Evolutionary conservation across 805 yeast genomes (phyloP), one percentile per base, ranked within the genome.

Genomic region (Torulaspora franciscae): DNA sequence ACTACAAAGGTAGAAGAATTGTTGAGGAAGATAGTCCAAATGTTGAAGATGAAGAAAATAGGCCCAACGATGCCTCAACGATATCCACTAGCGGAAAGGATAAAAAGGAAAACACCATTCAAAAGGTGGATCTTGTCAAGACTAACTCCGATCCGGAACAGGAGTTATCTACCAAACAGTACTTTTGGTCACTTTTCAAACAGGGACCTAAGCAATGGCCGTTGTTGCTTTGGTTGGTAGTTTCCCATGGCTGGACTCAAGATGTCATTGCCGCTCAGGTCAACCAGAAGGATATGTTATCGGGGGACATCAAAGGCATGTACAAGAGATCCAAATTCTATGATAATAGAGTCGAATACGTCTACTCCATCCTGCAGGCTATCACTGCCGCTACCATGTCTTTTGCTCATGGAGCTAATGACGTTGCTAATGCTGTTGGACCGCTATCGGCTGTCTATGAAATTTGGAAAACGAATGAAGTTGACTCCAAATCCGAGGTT

Each of bases 351-450:
- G 69, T 80, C 46, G 91, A 83, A 66, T 80, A 74, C 62, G 64
- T 83, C 51, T 83, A 76, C 62, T 77, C 90, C 3, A 68, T 82
- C 50, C 68, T 82, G 43, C 91, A 83, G 66, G 81, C 79, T 42
- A 65, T 83, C 50, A 83, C 90, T 33, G 90, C 91, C 11, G 75
- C 80, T 54, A 83, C 88, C 40, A 82, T 83, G 83, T 83, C 90
- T 1, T 82, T 84, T 64, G 86, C 90, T 6, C 91, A 83, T 59
- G 91, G 91, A 45, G 81, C 91, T 32, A 83, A 83, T 59, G 91
- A 83, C 66, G 81, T 84, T 50, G 75, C 88, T 39, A 83, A 83
- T 56, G 89, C 91, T 30, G 76, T 85, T 26, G 90, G 88, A 52
- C 90, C 91, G 27, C 70, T 81, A 54, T 68, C 88, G 36, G 74